Conservation (phyloP, 108 stramenopile species). For the Seminavis robusta region DNA sequence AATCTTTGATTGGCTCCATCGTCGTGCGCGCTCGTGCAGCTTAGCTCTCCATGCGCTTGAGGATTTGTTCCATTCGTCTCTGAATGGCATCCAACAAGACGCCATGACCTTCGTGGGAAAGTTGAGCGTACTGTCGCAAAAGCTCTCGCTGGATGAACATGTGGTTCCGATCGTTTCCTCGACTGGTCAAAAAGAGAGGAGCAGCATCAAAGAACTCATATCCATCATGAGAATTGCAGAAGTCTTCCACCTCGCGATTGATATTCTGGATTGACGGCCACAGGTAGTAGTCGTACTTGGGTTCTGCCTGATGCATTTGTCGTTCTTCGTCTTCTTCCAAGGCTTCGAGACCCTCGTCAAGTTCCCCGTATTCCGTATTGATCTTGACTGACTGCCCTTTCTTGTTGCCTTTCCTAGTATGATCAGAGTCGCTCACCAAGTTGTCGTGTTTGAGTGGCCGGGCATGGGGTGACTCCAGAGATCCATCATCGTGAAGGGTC, state of each 20-base stretch:
- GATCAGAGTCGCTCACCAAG: too few relatives aligned
- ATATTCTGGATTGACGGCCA: conserved; percentile 34
- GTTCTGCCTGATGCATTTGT: too few relatives aligned
- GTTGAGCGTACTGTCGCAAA: conserved; percentile 28
- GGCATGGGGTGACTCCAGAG: background rate
- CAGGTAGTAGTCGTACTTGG: conserved; percentile 15
- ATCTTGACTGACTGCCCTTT: too few relatives aligned
- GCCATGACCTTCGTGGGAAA: conserved; percentile 20
- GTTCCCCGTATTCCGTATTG: too few relatives aligned
- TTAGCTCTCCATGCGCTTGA: too few relatives aligned
- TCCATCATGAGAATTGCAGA: conserved; percentile 25
- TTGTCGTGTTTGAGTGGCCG: too few relatives aligned
- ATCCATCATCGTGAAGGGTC: conserved; percentile 6
- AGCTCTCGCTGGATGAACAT: conserved; percentile 14
- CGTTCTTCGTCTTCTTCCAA: too few relatives aligned
- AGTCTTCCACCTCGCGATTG: conserved; percentile 26
- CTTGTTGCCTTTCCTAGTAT: too few relatives aligned
- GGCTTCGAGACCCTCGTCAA: too few relatives aligned
- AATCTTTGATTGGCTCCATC: too few relatives aligned
- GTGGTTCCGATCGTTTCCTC: conserved; percentile 17
- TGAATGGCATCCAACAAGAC: conserved; percentile 15
- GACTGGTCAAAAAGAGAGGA: conserved; percentile 24
- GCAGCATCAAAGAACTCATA: conserved; percentile 31
- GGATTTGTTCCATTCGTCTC: conserved; percentile 14
- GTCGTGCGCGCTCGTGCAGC: too few relatives aligned